These are phyloP conservation scores for Coemansia sp. DNA, from an alignment of 192 early-diverging fungal species.

Conservation along the genomic window DNA sequence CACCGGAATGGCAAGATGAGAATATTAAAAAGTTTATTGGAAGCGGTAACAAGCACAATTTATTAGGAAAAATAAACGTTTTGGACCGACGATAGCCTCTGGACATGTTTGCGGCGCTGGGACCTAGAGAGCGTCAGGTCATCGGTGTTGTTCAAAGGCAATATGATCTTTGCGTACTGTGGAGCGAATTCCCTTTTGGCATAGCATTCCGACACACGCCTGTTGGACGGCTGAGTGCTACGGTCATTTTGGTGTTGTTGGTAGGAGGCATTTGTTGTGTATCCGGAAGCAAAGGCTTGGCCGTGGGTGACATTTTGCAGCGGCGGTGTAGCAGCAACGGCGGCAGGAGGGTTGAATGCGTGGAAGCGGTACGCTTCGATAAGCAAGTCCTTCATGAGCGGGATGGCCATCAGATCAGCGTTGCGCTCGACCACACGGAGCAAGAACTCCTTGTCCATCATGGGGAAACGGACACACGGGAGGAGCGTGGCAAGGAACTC, in stretches of 20 bases:
- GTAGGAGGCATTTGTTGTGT: neutral
- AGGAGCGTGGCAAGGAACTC: conserved; percentile 31
- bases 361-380: conserved; percentile 55
- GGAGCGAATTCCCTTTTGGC: conserved; percentile 33
- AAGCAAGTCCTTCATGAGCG: conserved; percentile 51
- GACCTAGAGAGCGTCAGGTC: conserved; percentile 44
- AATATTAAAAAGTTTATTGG: neutral
- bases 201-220: conserved; percentile 27
- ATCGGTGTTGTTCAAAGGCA: conserved; percentile 38
- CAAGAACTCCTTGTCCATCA: conserved; percentile 48
- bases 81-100: conserved; percentile 24
- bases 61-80: conserved; percentile 13
- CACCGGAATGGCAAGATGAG: neutral
- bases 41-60: neutral
- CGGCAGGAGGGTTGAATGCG: conserved; percentile 37
- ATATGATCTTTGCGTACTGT: conserved; percentile 46
- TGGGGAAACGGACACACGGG: conserved; percentile 46
- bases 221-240: neutral
- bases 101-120: conserved; percentile 37
- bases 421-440: conserved; percentile 47
- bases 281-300: neutral
- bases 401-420: conserved; percentile 42
- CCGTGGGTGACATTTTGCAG: neutral
- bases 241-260: neutral
- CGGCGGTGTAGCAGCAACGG: neutral